A percentile compares a stretch with the other conserved stretches of the same genome.
These are phyloP conservation scores for Epichloe scottii DNA, from an alignment of 2,329 filamentous ascomycete species.

Conservation along the genomic window DNA sequence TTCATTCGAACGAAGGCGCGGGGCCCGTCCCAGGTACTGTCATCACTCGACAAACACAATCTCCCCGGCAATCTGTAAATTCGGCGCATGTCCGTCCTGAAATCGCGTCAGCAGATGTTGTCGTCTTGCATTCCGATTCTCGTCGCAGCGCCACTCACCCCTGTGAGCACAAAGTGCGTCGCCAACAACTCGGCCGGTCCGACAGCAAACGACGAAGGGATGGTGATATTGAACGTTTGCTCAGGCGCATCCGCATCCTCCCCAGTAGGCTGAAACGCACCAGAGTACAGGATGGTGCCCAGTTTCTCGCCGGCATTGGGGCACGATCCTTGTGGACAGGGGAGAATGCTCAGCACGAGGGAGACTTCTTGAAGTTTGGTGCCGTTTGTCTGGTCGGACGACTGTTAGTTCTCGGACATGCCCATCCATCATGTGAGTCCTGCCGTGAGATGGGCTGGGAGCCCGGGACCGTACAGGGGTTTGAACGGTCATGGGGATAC, in stretches of 20 bases:
- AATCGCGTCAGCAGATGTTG: no score
- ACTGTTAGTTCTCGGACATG: no score
- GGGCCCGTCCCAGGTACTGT: no score
- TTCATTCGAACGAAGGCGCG: no score
- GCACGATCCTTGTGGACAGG: not conserved
- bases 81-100: not conserved
- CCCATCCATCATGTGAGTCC: no score
- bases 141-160: not conserved
- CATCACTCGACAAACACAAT: not conserved
- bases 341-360: slow-evolving; percentile 2
- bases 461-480: no score
- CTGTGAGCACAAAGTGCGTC: slow-evolving; percentile 2
- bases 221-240: not conserved
- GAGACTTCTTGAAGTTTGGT: not conserved
- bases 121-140: no score
- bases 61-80: not conserved
- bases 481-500: no score
- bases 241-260: not conserved
- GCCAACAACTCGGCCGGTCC: slow-evolving; percentile 4
- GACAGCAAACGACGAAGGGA: not conserved
- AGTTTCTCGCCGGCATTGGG: not conserved
- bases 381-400: not conserved
- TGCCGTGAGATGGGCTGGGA: no score
- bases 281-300: not conserved
- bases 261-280: not conserved